Base-by-base conservation (phyloP, 148 eudicot species). In the Arbutus unedo region DNA sequence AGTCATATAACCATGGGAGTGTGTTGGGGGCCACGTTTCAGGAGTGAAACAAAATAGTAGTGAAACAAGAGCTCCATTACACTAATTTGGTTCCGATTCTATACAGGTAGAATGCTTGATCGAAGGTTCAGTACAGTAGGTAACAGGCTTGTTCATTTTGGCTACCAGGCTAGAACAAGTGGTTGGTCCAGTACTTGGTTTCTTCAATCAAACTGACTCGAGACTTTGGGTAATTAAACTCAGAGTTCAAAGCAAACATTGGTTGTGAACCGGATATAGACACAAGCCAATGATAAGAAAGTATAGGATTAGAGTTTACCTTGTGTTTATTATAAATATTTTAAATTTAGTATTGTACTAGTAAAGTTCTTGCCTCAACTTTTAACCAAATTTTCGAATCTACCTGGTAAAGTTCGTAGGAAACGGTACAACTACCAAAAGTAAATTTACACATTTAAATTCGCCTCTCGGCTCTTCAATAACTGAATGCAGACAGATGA, bases 381-480 rank as follows among this genome's bases (percentile, higher is more conserved):
- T 78, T 60, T 47, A 60, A 62, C 47, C 56, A 62, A 60, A 47
- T 47, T 31, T 31, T 62, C 4, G 21, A 1, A 48, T 79, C 64
- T 59, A 10, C 75, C 51, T 5, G 16, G 43, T 18, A 49, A 80
- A 41, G 60, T 67, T 49, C 31, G 25, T 67, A n/a, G 23, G 41
- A 45, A 62, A 60, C 47, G 48, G 62, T 51, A 50, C 4, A 66
- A 80, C 60, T 50, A 80, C 53, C 71, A 79, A 75, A 48, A 76
- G 64, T 56, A 56, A 62, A 81, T 83, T 76, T 79, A 83, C 86
- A 86, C 25, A 45, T 66, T 67, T 83, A 83, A 48, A 76, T 76
- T 51, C 38, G 38, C 38, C 38, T 31, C 38, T 31, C 38, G 81
- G 83, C 66, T 60, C 19, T 16, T 14, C 15, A 64, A 66, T 77